A percentile compares a stretch with the other conserved stretches of the same genome.
Conservation (phyloP, 768 basidiomycete genomes). For the Termitomyces sp. region DNA sequence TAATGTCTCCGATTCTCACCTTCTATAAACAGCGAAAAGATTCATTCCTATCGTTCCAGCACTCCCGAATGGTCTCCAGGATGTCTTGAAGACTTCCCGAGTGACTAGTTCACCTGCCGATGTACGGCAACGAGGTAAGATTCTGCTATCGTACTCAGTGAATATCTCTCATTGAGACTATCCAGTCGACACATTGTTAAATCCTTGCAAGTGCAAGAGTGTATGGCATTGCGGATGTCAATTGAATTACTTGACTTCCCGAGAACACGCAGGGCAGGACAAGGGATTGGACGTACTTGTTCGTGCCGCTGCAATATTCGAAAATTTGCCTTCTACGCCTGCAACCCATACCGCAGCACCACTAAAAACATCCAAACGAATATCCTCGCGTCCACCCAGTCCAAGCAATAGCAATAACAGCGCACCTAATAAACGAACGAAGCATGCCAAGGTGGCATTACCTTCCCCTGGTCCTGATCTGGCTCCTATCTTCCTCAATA, state of each 20-base stretch:
- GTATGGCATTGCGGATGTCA: constrained; percentile 54
- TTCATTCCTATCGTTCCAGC: constrained; percentile 71
- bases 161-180: constrained; percentile 6
- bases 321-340: constrained; percentile 16
- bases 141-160: constrained; percentile 2
- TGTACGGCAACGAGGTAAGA: constrained; percentile 47
- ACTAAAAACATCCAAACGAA: constrained; percentile 16
- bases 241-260: constrained; percentile 4
- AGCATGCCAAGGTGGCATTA: constrained; percentile 16
- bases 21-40: constrained; percentile 43
- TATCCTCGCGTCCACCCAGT: constrained; percentile 25
- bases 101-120: constrained; percentile 30
- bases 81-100: constrained; percentile 35
- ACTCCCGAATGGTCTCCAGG: constrained; percentile 70
- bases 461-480: constrained; percentile 35
- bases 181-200: constrained; percentile 57
- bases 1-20: neutral
- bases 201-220: constrained; percentile 59
- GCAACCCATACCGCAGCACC: neutral
- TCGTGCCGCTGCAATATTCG: constrained; percentile 32
- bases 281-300: constrained; percentile 30
- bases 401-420: constrained; percentile 18
- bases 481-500: constrained; percentile 41
- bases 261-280: constrained; percentile 1
- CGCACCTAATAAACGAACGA: constrained; percentile 28